phyloP scores from a whole-genome alignment of 192 early-diverging fungal genomes.

The Neocallimastix lanati region DNA sequence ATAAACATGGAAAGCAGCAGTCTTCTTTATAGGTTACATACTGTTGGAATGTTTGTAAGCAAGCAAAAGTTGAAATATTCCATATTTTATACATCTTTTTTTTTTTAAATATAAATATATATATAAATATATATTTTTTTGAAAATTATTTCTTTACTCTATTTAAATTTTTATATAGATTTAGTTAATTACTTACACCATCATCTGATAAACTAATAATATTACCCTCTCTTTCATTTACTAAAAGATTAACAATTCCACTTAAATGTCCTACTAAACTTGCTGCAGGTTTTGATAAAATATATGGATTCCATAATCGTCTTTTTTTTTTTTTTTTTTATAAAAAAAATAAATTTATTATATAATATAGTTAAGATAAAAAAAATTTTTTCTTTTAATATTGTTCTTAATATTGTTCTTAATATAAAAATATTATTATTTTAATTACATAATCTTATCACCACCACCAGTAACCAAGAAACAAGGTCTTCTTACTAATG shows the following conservation, averaged over 20 bases:
- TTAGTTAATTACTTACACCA: constrained; percentile 8
- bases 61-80: constrained; percentile 35
- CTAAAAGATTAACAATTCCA: constrained; percentile 18
- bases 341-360: no score
- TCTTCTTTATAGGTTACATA: constrained; percentile 35
- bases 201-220: constrained; percentile 40
- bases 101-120: not conserved
- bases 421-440: not conserved
- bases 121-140: not conserved
- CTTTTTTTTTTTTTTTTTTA: constrained; percentile 13
- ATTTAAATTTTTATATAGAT: constrained; percentile 1
- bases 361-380: no score
- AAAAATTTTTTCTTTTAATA: no score
- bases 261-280: constrained; percentile 31
- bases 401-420: no score
- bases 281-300: constrained; percentile 40
- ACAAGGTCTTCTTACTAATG: constrained; percentile 33
- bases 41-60: constrained; percentile 36
- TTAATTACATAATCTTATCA: constrained; percentile 37
- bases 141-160: no score
- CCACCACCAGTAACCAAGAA: constrained; percentile 43
- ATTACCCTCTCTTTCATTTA: constrained; percentile 38
- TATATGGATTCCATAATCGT: constrained; percentile 47
- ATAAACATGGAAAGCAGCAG: constrained; percentile 30
- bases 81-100: constrained; percentile 35